Evolutionary conservation across 495 filamentous ascomycete species (phyloP).

Genomic region (Gamarada debralockiae): DNA sequence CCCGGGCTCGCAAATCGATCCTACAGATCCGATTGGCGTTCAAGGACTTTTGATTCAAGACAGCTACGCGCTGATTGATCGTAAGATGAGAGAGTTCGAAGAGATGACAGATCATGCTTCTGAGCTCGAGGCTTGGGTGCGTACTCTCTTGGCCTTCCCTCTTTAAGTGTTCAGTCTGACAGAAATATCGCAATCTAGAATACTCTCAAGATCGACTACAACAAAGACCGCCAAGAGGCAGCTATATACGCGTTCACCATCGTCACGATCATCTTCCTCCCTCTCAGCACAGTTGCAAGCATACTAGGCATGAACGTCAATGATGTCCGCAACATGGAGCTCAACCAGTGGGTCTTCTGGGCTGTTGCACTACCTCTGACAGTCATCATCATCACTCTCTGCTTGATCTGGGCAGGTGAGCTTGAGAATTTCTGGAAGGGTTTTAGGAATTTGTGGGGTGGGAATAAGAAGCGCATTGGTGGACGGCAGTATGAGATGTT

Average conservation of each 20-base stretch:
- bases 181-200: no score
- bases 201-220: slow-evolving; percentile 32
- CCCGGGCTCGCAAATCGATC: no score
- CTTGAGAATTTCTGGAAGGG: slow-evolving; percentile 23
- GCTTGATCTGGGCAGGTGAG: slow-evolving; percentile 33
- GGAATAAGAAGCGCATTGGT: no score
- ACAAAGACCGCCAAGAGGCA: slow-evolving; percentile 41
- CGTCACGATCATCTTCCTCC: slow-evolving; percentile 31
- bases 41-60: no score
- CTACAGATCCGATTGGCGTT: no score
- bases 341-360: slow-evolving; percentile 47
- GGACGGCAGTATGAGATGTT: no score
- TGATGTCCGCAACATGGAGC: slow-evolving; percentile 46
- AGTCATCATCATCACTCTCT: slow-evolving; percentile 32
- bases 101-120: no score
- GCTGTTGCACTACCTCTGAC: slow-evolving; percentile 41
- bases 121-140: no score
- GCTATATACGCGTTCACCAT: slow-evolving; percentile 41
- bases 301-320: slow-evolving; percentile 43
- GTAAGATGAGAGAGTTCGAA: no score
- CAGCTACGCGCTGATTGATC: no score
- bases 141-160: no score
- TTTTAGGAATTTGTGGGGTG: slow-evolving; percentile 9
- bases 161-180: no score
- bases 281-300: slow-evolving; percentile 33